Conservation (phyloP, 176 grass and related monocot genomes). For the Carex pumila region DNA sequence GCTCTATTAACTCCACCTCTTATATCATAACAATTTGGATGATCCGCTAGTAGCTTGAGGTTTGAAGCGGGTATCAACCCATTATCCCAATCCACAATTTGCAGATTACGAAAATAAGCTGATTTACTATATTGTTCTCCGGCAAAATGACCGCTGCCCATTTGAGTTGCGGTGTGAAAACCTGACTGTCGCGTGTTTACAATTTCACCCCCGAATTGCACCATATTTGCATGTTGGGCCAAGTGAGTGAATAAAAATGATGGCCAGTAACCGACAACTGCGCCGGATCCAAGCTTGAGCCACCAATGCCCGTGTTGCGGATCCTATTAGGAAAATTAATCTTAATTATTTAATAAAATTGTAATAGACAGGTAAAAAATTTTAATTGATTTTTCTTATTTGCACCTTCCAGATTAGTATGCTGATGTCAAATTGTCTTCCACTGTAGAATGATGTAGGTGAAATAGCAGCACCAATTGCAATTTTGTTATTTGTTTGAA, state of each 20-base stretch:
- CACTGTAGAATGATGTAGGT: constrained; percentile 37
- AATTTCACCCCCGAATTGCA: constrained; percentile 86
- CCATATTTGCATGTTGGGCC: constrained; percentile 68
- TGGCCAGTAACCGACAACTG: constrained; percentile 79
- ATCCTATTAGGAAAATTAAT: constrained; percentile 37
- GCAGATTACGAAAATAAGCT: constrained; percentile 70
- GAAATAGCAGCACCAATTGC: constrained; percentile 73
- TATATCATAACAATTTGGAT: constrained; percentile 65
- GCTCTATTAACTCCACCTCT: constrained; percentile 44
- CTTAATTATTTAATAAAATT: not conserved
- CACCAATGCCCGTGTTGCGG: constrained; percentile 86
- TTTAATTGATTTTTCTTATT: not conserved
- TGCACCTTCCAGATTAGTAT: constrained; percentile 78
- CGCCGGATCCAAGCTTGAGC: constrained; percentile 50
- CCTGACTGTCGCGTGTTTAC: constrained; percentile 47
- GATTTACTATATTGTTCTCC: constrained; percentile 58
- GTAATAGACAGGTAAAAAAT: not conserved
- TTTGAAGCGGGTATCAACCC: constrained; percentile 49
- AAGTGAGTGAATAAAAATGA: constrained; percentile 76
- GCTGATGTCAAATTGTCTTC: constrained; percentile 61
- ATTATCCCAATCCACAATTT: constrained; percentile 91
- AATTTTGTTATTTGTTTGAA: constrained; percentile 64
- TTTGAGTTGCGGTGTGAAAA: constrained; percentile 70
- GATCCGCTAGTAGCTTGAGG: constrained; percentile 68
- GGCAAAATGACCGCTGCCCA: constrained; percentile 79